phyloP scores from a whole-genome alignment of 1,284 basidiomycete species.

The Sporisorium graminicola region DNA sequence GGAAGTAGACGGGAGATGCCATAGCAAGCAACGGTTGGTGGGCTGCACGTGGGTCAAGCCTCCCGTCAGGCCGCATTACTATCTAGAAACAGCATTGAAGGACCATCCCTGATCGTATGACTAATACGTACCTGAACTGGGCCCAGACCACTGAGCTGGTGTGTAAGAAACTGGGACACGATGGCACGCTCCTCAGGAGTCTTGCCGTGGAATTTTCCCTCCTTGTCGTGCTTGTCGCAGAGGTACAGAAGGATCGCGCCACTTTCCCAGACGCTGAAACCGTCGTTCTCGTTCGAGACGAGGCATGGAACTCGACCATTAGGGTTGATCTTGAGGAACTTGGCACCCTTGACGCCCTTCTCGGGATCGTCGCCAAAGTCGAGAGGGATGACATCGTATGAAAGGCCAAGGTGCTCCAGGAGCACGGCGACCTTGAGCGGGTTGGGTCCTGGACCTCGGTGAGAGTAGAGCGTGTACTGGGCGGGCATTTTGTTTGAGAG shows the following conservation, averaged over 20 bases:
- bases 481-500: slow-evolving; percentile 27
- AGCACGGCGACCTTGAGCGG: slow-evolving; percentile 61
- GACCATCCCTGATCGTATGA: neutral
- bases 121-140: slow-evolving; percentile 41
- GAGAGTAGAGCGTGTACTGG: slow-evolving; percentile 63
- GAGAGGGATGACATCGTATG: slow-evolving; percentile 56
- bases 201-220: slow-evolving; percentile 47
- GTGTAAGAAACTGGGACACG: slow-evolving; percentile 56
- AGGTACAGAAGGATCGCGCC: slow-evolving; percentile 63
- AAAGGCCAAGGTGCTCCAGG: slow-evolving; percentile 60
- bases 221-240: slow-evolving; percentile 59
- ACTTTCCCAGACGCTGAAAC: slow-evolving; percentile 58
- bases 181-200: slow-evolving; percentile 48
- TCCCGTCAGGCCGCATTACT: too few species aligned
- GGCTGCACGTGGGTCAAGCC: too few species aligned
- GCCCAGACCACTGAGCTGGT: slow-evolving; percentile 57
- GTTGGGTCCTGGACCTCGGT: slow-evolving; percentile 60
- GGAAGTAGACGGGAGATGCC: too few species aligned
- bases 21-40: too few species aligned
- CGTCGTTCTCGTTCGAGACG: slow-evolving; percentile 59
- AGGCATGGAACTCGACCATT: slow-evolving; percentile 63
- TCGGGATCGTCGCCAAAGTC: slow-evolving; percentile 59
- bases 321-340: slow-evolving; percentile 58
- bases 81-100: neutral
- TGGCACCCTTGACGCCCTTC: slow-evolving; percentile 61